phyloP scores from a whole-genome alignment of 257 asterid genomes.

The Craterostigma plantagineum region DNA sequence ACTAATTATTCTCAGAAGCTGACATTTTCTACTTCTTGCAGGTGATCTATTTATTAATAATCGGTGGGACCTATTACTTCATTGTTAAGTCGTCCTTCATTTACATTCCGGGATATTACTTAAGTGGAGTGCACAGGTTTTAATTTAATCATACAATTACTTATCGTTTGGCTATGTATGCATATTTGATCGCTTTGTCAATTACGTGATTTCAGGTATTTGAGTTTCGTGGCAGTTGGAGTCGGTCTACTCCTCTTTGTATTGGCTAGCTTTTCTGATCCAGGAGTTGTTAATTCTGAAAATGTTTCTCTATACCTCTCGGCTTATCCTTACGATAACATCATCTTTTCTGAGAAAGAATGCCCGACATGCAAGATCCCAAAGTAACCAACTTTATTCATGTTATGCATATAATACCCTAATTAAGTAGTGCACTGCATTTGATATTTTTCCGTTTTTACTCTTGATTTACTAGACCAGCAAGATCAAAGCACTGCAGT shows the following conservation, averaged over 20 bases:
- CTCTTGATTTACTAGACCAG: constrained; percentile 42
- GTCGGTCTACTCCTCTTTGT: constrained; percentile 76
- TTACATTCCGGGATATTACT: constrained; percentile 84
- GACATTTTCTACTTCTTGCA: constrained; percentile 25
- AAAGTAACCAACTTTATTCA: constrained; percentile 27
- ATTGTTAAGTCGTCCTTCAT: constrained; percentile 43
- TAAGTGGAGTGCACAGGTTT: constrained; percentile 80
- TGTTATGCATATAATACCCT: constrained; percentile 5
- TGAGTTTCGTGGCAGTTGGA: constrained; percentile 81
- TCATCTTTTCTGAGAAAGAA: constrained; percentile 66
- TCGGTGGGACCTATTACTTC: constrained; percentile 68
- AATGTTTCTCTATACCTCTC: constrained; percentile 68
- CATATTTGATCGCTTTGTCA: constrained; percentile 9
- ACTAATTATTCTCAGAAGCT: constrained; percentile 5
- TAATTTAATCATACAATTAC: constrained; percentile 7
- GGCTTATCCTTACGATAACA: constrained; percentile 79
- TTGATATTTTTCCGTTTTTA: constrained; percentile 5
- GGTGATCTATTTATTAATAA: constrained; percentile 57
- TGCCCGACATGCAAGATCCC: constrained; percentile 93
- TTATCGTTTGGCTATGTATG: constrained; percentile 8
- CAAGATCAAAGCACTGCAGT: constrained; percentile 96
- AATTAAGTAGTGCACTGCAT: constrained; percentile 10
- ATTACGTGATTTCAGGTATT: constrained; percentile 37
- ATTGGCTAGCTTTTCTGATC: constrained; percentile 93
- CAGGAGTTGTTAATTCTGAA: constrained; percentile 67